Percentiles rank a stretch among this genome's conserved stretches.
Evolutionary conservation across 2,329 filamentous ascomycete genomes (phyloP).

Genomic region (Epichloe bromicola): DNA sequence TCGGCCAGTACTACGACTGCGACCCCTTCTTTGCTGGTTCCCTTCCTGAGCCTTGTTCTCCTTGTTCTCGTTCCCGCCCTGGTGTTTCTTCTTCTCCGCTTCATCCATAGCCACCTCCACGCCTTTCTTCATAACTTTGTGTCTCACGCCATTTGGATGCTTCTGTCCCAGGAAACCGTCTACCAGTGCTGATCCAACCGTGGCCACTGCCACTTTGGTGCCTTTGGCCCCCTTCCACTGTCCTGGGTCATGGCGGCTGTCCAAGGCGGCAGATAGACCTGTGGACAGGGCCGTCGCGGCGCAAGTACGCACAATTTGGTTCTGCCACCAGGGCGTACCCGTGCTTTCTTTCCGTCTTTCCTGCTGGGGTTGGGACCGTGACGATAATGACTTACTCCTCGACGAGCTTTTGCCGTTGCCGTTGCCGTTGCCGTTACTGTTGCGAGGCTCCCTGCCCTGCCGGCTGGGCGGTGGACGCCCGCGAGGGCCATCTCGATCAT

Average conservation of each 20-base stretch:
- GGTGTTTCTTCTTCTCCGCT: conserved; percentile 5
- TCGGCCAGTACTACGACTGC: not conserved
- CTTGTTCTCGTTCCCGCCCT: not conserved
- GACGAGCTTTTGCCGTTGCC: not conserved
- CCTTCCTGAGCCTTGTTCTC: not conserved
- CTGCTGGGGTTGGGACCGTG: not conserved
- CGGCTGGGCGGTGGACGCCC: not conserved
- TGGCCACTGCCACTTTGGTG: conserved; percentile 34
- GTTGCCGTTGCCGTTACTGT: not conserved
- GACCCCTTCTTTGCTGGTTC: not conserved
- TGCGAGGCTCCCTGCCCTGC: not conserved
- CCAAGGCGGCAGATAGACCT: conserved; percentile 33
- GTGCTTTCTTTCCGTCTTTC: not conserved
- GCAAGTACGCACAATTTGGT: conserved; percentile 25
- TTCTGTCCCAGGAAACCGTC: conserved; percentile 31
- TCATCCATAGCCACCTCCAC: conserved; percentile 6
- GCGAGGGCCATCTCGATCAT: not conserved
- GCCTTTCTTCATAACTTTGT: conserved; percentile 5
- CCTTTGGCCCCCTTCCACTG: conserved; percentile 36
- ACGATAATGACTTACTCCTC: not conserved
- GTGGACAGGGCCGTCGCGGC: conserved; percentile 34
- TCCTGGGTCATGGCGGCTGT: conserved; percentile 30
- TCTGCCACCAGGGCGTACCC: conserved; percentile 21
- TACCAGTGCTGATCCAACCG: conserved; percentile 33
- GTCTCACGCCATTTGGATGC: conserved; percentile 14